Conservation (phyloP, 1,284 basidiomycete species). For the Dichomitus squalens region DNA sequence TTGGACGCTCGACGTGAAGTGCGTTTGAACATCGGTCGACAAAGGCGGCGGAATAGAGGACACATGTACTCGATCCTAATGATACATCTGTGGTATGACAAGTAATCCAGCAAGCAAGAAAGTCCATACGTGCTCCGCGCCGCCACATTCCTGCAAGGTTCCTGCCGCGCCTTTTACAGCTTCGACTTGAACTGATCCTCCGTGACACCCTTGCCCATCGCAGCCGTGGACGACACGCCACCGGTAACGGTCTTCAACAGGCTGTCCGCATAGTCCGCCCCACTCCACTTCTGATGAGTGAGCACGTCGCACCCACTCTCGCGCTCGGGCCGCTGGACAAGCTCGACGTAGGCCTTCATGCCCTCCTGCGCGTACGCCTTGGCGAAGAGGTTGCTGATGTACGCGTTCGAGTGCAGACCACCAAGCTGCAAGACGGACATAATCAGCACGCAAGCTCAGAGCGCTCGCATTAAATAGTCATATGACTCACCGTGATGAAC, state of each 20-base stretch:
- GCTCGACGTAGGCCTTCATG: conserved; percentile 90
- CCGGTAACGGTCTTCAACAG: conserved; percentile 94
- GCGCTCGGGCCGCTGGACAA: conserved; percentile 84
- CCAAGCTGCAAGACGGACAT: conserved; percentile 64
- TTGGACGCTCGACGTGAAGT: no score
- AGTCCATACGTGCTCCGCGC: neutral
- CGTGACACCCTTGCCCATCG: conserved; percentile 94
- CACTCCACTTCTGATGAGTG: conserved; percentile 94
- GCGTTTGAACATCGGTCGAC: no score
- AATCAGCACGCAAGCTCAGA: neutral
- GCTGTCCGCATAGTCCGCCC: conserved; percentile 91
- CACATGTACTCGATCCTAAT: no score
- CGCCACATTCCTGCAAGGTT: neutral
- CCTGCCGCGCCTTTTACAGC: conserved; percentile 38
- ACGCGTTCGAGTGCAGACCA: conserved; percentile 96
- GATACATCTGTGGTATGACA: neutral
- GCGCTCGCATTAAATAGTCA: neutral
- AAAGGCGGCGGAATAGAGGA: no score
- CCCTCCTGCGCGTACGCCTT: conserved; percentile 86
- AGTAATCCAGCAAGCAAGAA: neutral
- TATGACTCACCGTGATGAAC: conserved; percentile 88
- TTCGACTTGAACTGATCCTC: conserved; percentile 83
- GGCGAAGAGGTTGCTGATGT: conserved; percentile 95
- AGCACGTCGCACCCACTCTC: conserved; percentile 92
- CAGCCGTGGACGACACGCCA: conserved; percentile 92